Conservation (phyloP, 148 eudicot species). For the Drosera capensis region DNA sequence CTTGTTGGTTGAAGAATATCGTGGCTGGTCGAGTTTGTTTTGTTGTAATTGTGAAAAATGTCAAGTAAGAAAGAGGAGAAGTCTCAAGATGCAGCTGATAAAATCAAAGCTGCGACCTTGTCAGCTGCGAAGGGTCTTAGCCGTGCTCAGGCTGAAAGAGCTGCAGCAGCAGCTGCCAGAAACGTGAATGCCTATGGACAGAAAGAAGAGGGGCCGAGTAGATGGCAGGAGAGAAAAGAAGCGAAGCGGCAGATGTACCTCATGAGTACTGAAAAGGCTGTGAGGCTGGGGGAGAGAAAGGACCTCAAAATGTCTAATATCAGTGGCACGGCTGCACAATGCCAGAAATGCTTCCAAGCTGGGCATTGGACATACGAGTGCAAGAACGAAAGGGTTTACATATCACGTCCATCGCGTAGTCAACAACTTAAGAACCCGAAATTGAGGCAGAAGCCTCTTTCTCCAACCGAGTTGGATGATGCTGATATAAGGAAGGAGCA, state of each 20-base stretch:
- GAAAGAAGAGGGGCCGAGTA: constrained; percentile 97
- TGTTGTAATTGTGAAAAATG: constrained; percentile 5
- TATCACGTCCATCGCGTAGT: constrained; percentile 73
- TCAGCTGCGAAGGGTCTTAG: constrained; percentile 93
- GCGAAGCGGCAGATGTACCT: constrained; percentile 92
- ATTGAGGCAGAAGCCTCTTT: constrained; percentile 40
- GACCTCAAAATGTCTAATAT: constrained; percentile 33
- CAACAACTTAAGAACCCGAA: constrained; percentile 83
- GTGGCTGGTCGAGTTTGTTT: neutral
- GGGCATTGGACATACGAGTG: constrained; percentile 98
- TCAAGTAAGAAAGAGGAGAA: constrained; percentile 79
- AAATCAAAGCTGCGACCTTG: constrained; percentile 72
- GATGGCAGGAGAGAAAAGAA: constrained; percentile 99
- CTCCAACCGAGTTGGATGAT: constrained; percentile 44
- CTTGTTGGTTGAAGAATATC: no score
- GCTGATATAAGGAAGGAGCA: constrained; percentile 33
- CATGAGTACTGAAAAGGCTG: constrained; percentile 95
- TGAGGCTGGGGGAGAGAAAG: constrained; percentile 67
- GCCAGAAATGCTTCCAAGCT: constrained; percentile 80
- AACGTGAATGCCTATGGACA: constrained; percentile 99
- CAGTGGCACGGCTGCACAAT: constrained; percentile 35
- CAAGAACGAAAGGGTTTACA: constrained; percentile 83
- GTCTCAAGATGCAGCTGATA: constrained; percentile 70
- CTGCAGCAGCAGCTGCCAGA: constrained; percentile 83
- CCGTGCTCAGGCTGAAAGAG: constrained; percentile 93